Percentiles rank a stretch among this genome's conserved stretches.
Evolutionary conservation across 2,329 filamentous ascomycete species (phyloP).

Genomic region (Macroventuria anomochaeta): DNA sequence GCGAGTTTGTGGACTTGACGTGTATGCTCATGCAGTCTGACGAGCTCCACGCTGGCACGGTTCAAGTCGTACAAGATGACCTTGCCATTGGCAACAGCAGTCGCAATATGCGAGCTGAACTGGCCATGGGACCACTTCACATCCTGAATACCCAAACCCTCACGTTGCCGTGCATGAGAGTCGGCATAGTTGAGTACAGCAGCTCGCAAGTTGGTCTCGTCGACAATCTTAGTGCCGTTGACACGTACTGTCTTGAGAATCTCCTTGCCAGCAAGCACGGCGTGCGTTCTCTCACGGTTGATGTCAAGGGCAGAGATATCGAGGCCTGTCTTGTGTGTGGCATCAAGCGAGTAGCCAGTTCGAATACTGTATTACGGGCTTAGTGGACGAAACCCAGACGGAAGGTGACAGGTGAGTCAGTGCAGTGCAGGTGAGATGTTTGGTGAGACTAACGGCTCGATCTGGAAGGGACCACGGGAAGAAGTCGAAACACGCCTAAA

Average conservation of each 20-base stretch:
- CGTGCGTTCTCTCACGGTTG: conserved; percentile 68
- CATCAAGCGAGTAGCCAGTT: conserved; percentile 60
- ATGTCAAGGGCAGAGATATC: conserved; percentile 69
- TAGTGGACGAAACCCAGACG: conserved; percentile 15
- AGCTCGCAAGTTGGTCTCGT: conserved; percentile 69
- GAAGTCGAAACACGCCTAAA: not conserved
- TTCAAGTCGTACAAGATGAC: conserved; percentile 70
- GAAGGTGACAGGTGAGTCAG: not conserved
- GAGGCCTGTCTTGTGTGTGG: conserved; percentile 69
- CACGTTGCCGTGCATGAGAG: conserved; percentile 58
- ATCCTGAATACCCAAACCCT: conserved; percentile 68
- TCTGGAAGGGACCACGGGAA: not conserved
- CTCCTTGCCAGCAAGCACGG: conserved; percentile 68
- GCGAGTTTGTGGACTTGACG: conserved; percentile 71
- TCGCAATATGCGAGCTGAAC: conserved; percentile 66
- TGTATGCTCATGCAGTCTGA: conserved; percentile 68
- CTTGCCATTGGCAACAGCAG: conserved; percentile 69
- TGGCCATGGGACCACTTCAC: conserved; percentile 72
- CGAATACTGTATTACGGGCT: conserved; percentile 44
- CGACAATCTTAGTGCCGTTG: conserved; percentile 62
- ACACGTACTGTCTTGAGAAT: conserved; percentile 70
- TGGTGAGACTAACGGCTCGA: not conserved
- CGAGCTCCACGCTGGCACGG: conserved; percentile 65
- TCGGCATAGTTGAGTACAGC: conserved; percentile 65
- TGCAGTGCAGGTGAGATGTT: conserved; percentile 1